phyloP scores from a whole-genome alignment of 305 asterid species.

The Fraxinus albicans region DNA sequence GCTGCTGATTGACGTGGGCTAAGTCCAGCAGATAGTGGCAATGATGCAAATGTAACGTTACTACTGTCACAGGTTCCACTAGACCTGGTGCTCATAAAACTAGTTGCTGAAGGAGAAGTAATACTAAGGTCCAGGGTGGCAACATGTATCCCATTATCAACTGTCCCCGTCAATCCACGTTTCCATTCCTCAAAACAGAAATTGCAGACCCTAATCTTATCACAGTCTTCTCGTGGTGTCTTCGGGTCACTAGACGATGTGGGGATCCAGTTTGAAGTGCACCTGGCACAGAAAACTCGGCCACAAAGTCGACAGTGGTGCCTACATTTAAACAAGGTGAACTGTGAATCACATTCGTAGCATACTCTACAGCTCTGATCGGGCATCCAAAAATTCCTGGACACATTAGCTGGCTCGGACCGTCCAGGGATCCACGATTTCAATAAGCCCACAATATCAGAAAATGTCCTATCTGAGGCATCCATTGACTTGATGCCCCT shows the following conservation, averaged over 20 bases:
- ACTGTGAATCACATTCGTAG: constrained; percentile 92
- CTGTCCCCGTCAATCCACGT: constrained; percentile 40
- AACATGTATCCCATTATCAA: constrained; percentile 53
- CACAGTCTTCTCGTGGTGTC: constrained; percentile 53
- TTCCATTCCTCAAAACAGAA: constrained; percentile 77
- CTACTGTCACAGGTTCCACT: constrained; percentile 74
- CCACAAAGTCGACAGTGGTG: constrained; percentile 98
- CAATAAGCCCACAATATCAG: constrained; percentile 59
- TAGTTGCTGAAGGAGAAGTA: constrained; percentile 60
- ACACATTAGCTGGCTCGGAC: constrained; percentile 67
- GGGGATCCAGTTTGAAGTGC: constrained; percentile 84
- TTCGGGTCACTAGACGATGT: constrained; percentile 38
- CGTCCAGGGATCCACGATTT: constrained; percentile 88
- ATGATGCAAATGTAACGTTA: constrained; percentile 53
- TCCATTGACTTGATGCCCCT: constrained; percentile 61
- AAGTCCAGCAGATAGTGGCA: constrained; percentile 57
- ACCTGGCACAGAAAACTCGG: constrained; percentile 78
- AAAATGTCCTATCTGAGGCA: constrained; percentile 44
- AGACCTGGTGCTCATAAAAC: constrained; percentile 81
- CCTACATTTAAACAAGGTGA: constrained; percentile 82
- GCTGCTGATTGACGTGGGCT: constrained; percentile 60
- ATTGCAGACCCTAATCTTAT: constrained; percentile 80
- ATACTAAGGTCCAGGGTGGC: constrained; percentile 49
- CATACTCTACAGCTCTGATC: constrained; percentile 96
- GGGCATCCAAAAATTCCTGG: constrained; percentile 99